Percentiles rank a stretch among this genome's conserved stretches.
These are phyloP conservation scores for Saraca asoca DNA, from an alignment of 331 rosid genomes.

Conservation along the genomic window DNA sequence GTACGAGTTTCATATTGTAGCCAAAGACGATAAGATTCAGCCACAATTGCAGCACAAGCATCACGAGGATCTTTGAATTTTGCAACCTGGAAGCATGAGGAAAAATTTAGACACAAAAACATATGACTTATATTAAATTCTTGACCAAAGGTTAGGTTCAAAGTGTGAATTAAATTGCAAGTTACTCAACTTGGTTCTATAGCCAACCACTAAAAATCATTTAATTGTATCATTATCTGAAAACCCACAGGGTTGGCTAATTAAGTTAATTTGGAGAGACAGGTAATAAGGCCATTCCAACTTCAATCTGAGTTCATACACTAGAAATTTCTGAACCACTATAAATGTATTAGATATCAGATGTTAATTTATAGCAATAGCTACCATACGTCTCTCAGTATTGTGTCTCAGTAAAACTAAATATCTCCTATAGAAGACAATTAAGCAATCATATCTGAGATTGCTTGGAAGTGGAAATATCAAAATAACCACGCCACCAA, in stretches of 20 bases:
- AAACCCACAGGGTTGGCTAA: neutral
- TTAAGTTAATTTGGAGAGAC: constrained; percentile 23
- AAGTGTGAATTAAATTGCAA: constrained; percentile 6
- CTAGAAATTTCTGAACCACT: constrained; percentile 6
- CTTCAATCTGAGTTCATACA: constrained; percentile 27
- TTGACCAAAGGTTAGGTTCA: constrained; percentile 11
- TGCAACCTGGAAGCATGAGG: constrained; percentile 62
- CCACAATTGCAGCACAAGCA: constrained; percentile 99
- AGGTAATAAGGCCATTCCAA: neutral
- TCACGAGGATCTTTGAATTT: constrained; percentile 93
- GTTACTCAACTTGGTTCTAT: constrained; percentile 25
- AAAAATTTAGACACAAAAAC: constrained; percentile 26
- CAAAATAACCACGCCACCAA: constrained; percentile 33
- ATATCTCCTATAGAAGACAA: neutral
- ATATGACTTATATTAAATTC: constrained; percentile 19
- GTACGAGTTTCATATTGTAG: constrained; percentile 98
- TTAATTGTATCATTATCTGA: neutral
- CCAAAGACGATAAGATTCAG: constrained; percentile 97
- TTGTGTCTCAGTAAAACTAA: neutral
- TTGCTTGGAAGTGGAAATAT: constrained; percentile 18
- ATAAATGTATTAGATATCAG: neutral
- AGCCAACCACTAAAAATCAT: constrained; percentile 2
- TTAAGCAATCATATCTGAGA: constrained; percentile 23
- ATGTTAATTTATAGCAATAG: neutral
- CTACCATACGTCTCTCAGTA: neutral